These are phyloP conservation scores for Trichomonas tenax DNA, from an alignment of 208 protist genomes.

Conservation along the genomic window DNA sequence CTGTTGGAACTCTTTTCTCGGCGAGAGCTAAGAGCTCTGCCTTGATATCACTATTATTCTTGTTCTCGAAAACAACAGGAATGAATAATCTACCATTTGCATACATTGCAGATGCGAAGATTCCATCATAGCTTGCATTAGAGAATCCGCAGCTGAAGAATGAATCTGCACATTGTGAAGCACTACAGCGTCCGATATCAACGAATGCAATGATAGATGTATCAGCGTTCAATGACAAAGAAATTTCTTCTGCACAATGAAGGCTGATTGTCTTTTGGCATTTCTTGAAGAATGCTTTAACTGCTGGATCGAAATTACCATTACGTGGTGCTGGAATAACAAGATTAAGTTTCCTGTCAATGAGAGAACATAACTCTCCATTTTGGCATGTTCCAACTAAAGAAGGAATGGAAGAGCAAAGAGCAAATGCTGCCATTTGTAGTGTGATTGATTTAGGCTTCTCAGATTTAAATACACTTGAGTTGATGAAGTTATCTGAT, in stretches of 20 bases:
- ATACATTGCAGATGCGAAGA: not conserved
- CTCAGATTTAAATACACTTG: not conserved
- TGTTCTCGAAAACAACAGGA: not conserved
- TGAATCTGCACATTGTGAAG: not conserved
- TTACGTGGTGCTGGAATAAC: not conserved
- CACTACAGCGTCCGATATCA: not conserved
- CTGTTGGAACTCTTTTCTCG: not conserved
- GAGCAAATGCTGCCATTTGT: not conserved
- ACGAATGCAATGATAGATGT: not conserved
- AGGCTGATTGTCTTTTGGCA: not conserved
- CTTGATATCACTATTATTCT: not conserved
- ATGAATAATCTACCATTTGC: not conserved
- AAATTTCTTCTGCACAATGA: not conserved
- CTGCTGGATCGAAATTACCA: not conserved
- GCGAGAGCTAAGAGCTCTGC: not conserved
- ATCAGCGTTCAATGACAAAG: not conserved
- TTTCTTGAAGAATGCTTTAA: not conserved
- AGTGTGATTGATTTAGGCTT: not conserved
- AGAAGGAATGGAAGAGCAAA: not conserved
- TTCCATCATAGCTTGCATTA: not conserved
- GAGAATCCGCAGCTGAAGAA: not conserved
- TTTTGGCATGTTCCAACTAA: not conserved
- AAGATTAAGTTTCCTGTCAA: not conserved
- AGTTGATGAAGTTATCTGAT: not conserved
- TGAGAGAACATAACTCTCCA: not conserved